Base-by-base conservation (phyloP, 176 grass and related monocot species). In the Triticum turgidum region DNA sequence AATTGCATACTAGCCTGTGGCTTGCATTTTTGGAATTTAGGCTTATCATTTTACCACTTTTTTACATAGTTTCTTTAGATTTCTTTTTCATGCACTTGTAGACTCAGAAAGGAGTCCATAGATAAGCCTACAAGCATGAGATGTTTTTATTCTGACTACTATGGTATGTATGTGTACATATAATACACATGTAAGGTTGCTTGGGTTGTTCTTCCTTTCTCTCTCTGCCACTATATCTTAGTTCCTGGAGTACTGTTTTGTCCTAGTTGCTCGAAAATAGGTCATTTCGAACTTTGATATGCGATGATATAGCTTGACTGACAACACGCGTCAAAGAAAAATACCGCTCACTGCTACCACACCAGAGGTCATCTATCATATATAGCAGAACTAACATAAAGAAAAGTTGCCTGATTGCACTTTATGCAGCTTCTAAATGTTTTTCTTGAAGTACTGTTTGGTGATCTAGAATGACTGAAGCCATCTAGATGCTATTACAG, bases 101-200 rank as follows among this genome's bases (percentile, higher is more conserved):
- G 59, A 24, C 67, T 80, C 61, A 15, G 68, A 61, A 70, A 71
- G 22, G 18, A 89, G 76, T 76, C 83, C 89, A 70, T 27, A 80
- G 35, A 58, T 74, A 76, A 30, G 32, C 35, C 65, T 59, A 34
- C 25, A 54, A 73, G 77, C 71, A 79, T 67, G 77, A 17, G 78
- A 41, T 49, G 42, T 32, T 58, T 58, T 58, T 58, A 21, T 58
- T 58, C 18, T 58, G 54, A 34, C 25, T 42, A 73, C 73, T 79
- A 84, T 67, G 81, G n/a, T 77, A 41, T 49, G 42, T 47, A 89
- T 73, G 86, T 74, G 71, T 96, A 71, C 79, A 87, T 77, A 89
- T 61, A 85, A 62, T 70, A 63, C 79, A 87, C 56, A 85, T 77
- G 78, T 52, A 81, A 71, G 77, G 82, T 63, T 77, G 69, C 62